These are phyloP conservation scores for Wickerhamomyces canadensis DNA, from an alignment of 805 yeast genomes.

Conservation along the genomic window DNA sequence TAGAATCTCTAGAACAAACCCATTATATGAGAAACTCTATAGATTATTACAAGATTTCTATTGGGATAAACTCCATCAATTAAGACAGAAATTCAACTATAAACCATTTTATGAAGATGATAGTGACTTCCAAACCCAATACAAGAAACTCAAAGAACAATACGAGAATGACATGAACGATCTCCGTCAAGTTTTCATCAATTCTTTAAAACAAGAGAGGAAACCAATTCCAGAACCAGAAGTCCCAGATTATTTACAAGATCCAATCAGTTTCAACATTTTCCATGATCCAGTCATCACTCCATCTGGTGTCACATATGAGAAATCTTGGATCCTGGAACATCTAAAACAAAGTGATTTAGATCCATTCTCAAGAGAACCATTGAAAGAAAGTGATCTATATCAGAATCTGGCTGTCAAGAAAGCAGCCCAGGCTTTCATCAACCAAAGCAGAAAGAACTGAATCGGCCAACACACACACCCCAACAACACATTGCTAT, in stretches of 20 bases:
- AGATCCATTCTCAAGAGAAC: constrained; percentile 38
- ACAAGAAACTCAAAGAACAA: constrained; percentile 8
- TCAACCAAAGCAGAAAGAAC: constrained; percentile 1
- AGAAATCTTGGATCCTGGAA: constrained; percentile 31
- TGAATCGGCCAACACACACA: not conserved
- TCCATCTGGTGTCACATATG: constrained; percentile 38
- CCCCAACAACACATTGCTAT: too few species aligned
- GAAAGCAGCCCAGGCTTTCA: constrained; percentile 31
- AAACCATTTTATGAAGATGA: constrained; percentile 18
- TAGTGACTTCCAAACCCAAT: constrained; percentile 2
- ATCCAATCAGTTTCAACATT: constrained; percentile 33
- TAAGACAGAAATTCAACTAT: constrained; percentile 1
- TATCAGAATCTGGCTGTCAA: constrained; percentile 36
- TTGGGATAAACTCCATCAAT: not conserved
- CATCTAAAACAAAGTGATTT: constrained; percentile 30
- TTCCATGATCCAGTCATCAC: constrained; percentile 40
- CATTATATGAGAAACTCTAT: not conserved
- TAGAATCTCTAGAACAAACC: constrained; percentile 4
- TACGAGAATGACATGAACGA: constrained; percentile 13
- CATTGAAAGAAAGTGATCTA: constrained; percentile 29
- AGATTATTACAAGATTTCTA: not conserved
- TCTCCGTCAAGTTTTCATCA: constrained; percentile 2
- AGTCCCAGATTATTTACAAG: not conserved
- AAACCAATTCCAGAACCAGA: constrained; percentile 25
- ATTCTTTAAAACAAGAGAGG: not conserved